A percentile compares a stretch with the other conserved stretches of the same genome.
These are phyloP conservation scores for Tetrahymena borealis DNA, from an alignment of 73 alveolate genomes.

Conservation along the genomic window DNA sequence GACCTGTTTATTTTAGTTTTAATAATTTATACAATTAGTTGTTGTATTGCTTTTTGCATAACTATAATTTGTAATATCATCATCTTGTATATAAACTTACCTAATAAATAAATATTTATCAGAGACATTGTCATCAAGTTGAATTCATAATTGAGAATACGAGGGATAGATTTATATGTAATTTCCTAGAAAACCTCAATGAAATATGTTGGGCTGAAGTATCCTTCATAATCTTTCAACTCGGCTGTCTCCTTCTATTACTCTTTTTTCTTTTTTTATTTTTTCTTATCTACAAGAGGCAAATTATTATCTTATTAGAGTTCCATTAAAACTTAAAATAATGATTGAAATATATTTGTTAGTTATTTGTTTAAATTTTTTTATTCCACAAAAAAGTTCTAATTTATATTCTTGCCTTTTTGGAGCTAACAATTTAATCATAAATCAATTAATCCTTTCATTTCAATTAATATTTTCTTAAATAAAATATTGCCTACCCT, in stretches of 20 bases:
- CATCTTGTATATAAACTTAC: neutral
- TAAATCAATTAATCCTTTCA: too few species aligned
- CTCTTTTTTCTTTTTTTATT: neutral
- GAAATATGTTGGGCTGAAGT: neutral
- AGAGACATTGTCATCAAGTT: neutral
- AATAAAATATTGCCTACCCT: too few species aligned
- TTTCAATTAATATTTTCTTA: too few species aligned
- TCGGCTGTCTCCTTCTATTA: neutral
- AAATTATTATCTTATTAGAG: neutral
- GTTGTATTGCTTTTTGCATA: too few species aligned
- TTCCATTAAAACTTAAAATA: neutral
- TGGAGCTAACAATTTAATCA: too few species aligned
- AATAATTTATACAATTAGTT: too few species aligned
- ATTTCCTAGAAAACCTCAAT: neutral
- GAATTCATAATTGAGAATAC: neutral
- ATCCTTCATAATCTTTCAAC: neutral
- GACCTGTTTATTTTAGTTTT: neutral
- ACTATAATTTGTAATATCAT: too few species aligned
- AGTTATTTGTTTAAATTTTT: too few species aligned
- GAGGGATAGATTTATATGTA: neutral
- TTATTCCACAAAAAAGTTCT: too few species aligned
- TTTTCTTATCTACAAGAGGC: neutral
- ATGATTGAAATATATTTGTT: too few species aligned
- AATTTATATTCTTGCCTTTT: too few species aligned
- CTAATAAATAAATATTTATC: neutral